Evolutionary conservation across 257 asterid genomes (phyloP).

Genomic region (Phtheirospermum japonicum): DNA sequence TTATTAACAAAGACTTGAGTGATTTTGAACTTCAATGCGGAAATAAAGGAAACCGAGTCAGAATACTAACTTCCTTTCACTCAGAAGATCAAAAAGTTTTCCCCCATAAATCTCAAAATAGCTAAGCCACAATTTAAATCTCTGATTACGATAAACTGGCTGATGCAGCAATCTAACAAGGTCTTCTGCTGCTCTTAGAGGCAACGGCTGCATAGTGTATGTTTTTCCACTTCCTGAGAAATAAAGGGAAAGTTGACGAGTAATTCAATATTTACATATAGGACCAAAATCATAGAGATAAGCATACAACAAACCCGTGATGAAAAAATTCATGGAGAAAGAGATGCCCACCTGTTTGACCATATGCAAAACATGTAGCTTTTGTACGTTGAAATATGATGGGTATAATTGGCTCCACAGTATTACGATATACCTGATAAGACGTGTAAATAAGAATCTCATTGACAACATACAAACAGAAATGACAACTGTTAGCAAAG

Average conservation of each 20-base stretch:
- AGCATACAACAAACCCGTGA: slow-evolving; percentile 1
- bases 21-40: slow-evolving; percentile 12
- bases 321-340: slow-evolving; percentile 19
- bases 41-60: slow-evolving; percentile 28
- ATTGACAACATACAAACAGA: slow-evolving; percentile 22
- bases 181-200: slow-evolving; percentile 92
- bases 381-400: slow-evolving; percentile 91
- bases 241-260: slow-evolving; percentile 9
- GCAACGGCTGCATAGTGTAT: slow-evolving; percentile 96
- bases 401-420: slow-evolving; percentile 97
- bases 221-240: slow-evolving; percentile 95
- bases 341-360: slow-evolving; percentile 78
- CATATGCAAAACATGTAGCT: slow-evolving; percentile 97
- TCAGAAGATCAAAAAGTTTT: slow-evolving; percentile 92
- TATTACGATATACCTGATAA: slow-evolving; percentile 76
- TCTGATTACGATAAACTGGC: slow-evolving; percentile 89
- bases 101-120: slow-evolving; percentile 98
- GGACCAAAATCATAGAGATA: slow-evolving; percentile 19
- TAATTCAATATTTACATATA: slow-evolving; percentile 22
- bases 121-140: slow-evolving; percentile 99
- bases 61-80: slow-evolving; percentile 84
- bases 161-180: slow-evolving; percentile 85
- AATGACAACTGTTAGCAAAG: slow-evolving; percentile 9
- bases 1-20: background rate
- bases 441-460: slow-evolving; percentile 29